These are phyloP conservation scores for Tricholoma hemisulphureum DNA, from an alignment of 768 basidiomycete species.

Conservation along the genomic window DNA sequence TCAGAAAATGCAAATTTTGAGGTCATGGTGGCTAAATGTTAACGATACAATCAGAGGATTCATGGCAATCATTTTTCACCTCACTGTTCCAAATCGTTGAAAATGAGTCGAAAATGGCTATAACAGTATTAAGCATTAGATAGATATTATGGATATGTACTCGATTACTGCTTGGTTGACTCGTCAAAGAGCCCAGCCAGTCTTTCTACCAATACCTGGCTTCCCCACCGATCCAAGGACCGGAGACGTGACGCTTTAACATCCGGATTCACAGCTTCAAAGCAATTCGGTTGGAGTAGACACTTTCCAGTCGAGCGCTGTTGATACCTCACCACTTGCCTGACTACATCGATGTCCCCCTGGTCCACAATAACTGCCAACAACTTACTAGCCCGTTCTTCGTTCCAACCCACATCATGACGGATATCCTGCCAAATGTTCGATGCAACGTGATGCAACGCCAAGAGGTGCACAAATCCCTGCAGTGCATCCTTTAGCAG, in stretches of 20 bases:
- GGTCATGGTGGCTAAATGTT: slow-evolving; percentile 10
- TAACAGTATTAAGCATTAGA: too few species aligned
- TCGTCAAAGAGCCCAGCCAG: slow-evolving; percentile 10
- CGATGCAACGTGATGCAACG: slow-evolving; percentile 76
- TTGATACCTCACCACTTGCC: slow-evolving; percentile 57
- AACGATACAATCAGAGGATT: too few species aligned
- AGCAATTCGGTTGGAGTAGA: slow-evolving; percentile 16
- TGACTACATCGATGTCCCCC: slow-evolving; percentile 45
- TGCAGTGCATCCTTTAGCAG: slow-evolving; percentile 44
- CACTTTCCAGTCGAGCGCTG: slow-evolving; percentile 5
- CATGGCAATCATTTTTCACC: too few species aligned
- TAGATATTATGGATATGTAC: too few species aligned
- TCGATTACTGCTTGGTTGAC: too few species aligned
- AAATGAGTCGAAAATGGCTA: too few species aligned
- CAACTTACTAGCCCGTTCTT: slow-evolving; percentile 44
- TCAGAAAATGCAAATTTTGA: slow-evolving; percentile 44
- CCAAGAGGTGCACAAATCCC: slow-evolving; percentile 65
- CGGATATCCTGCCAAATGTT: slow-evolving; percentile 70
- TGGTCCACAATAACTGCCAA: slow-evolving; percentile 51
- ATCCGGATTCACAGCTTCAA: slow-evolving; percentile 1
- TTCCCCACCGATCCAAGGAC: slow-evolving; percentile 9
- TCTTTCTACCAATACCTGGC: slow-evolving; percentile 9
- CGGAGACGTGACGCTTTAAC: slow-evolving; percentile 9
- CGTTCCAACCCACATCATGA: slow-evolving; percentile 19
- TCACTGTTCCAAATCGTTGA: too few species aligned